These are phyloP conservation scores for Didymellaceae sp. DNA, from an alignment of 2,329 filamentous ascomycete genomes.

Conservation along the genomic window DNA sequence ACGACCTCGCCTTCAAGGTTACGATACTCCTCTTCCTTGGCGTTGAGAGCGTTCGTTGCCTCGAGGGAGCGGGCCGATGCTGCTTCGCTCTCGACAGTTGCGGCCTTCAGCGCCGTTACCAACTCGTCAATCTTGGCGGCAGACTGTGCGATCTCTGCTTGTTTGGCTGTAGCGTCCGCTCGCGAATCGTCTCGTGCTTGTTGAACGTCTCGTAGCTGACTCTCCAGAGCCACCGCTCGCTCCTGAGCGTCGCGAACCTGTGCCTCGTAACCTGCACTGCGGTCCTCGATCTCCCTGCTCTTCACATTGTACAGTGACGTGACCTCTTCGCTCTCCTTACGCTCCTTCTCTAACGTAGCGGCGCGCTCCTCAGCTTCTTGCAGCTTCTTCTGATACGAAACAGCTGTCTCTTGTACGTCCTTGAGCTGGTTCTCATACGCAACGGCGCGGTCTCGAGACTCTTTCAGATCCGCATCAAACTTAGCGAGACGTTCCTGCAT, in stretches of 20 bases:
- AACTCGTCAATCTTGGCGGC: slow-evolving; percentile 40
- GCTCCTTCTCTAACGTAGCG: slow-evolving; percentile 37
- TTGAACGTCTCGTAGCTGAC: slow-evolving; percentile 41
- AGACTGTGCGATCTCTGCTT: slow-evolving; percentile 46
- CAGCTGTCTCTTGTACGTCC: slow-evolving; percentile 39
- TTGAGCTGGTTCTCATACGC: slow-evolving; percentile 44
- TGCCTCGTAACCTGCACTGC: slow-evolving; percentile 40
- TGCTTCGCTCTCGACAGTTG: slow-evolving; percentile 41
- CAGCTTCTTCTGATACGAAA: slow-evolving; percentile 41
- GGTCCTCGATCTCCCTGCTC: slow-evolving; percentile 30
- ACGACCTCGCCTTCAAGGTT: slow-evolving; percentile 68
- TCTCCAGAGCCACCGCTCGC: slow-evolving; percentile 42
- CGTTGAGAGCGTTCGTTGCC: slow-evolving; percentile 35
- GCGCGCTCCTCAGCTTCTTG: slow-evolving; percentile 36
- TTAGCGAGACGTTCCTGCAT: slow-evolving; percentile 42
- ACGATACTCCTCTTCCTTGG: slow-evolving; percentile 46
- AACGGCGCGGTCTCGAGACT: slow-evolving; percentile 34
- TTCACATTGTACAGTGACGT: slow-evolving; percentile 29
- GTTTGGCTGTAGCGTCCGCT: slow-evolving; percentile 42
- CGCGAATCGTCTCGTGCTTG: slow-evolving; percentile 41
- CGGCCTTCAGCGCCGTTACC: slow-evolving; percentile 32
- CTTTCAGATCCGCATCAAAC: slow-evolving; percentile 40
- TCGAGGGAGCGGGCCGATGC: slow-evolving; percentile 41
- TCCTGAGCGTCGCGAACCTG: slow-evolving; percentile 42
- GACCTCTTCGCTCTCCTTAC: slow-evolving; percentile 40